Evolutionary conservation across 2,329 filamentous ascomycete genomes (phyloP).

Genomic region (Teratosphaeria pseudoeucalypti): DNA sequence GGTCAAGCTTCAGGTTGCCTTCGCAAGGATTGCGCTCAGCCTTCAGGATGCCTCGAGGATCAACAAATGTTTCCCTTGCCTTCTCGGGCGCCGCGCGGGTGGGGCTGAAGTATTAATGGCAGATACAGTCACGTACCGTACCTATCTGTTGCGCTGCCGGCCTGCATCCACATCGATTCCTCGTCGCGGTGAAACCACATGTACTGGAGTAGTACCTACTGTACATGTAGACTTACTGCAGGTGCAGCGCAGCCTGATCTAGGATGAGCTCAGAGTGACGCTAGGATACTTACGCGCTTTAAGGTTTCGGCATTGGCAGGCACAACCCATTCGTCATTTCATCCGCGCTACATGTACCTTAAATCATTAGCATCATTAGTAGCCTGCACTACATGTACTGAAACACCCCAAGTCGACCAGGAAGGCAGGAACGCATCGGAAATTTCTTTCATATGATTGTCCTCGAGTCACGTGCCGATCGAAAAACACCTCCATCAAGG

Average conservation of each 20-base stretch:
- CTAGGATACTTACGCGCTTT: not conserved
- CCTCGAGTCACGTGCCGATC: not conserved
- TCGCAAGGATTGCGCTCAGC: not conserved
- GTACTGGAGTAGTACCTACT: no score
- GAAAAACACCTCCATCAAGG: not conserved
- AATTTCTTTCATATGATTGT: not conserved
- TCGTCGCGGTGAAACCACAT: not conserved
- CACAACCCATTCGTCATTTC: not conserved
- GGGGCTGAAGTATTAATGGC: not conserved
- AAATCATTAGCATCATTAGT: not conserved
- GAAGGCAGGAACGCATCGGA: not conserved
- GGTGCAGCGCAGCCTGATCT: not conserved
- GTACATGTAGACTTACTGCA: not conserved
- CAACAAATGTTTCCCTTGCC: not conserved
- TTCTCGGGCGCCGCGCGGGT: not conserved
- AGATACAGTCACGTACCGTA: no score
- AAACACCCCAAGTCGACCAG: not conserved
- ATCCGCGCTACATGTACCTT: not conserved
- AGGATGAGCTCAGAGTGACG: not conserved
- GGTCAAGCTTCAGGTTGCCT: not conserved
- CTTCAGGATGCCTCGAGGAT: not conserved
- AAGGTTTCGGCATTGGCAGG: not conserved
- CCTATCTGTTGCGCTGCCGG: no score
- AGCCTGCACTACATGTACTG: not conserved
- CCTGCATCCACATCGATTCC: not conserved